Conservation (phyloP, 2,329 filamentous ascomycete genomes). For the Cladosporium sp. region DNA sequence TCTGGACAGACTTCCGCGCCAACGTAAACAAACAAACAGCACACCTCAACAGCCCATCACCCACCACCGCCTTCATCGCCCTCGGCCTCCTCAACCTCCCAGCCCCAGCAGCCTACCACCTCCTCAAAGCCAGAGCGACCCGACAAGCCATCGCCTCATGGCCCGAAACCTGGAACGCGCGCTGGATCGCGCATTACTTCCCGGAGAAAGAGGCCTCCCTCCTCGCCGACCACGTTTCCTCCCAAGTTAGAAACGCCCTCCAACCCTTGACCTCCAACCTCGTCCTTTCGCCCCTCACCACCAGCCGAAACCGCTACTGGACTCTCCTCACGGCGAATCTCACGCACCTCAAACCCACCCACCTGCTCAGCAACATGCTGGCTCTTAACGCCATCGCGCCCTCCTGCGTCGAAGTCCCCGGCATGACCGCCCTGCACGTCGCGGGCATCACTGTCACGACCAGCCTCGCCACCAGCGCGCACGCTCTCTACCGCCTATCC, state of each 20-base stretch:
- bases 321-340: conserved; percentile 15
- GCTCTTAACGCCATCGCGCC: background rate
- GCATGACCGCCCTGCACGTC: conserved; percentile 13
- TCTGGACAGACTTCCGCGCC: background rate
- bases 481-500: background rate
- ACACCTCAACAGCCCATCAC: background rate
- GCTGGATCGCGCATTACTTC: conserved; percentile 11
- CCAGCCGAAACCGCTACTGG: conserved; percentile 4
- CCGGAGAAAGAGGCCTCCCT: conserved; percentile 5
- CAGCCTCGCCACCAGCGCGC: conserved; percentile 3
- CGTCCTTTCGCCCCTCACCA: conserved; percentile 28
- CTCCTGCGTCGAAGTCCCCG: conserved; percentile 10
- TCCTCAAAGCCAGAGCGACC: conserved; percentile 2
- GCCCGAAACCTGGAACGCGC: conserved; percentile 7
- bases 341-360: conserved; percentile 11
- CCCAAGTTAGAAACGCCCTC: background rate
- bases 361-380: conserved; percentile 12
- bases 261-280: background rate
- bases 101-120: background rate
- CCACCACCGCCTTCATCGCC: conserved; percentile 7
- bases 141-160: conserved; percentile 2
- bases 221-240: conserved; percentile 7
- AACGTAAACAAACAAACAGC: background rate
- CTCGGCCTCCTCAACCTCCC: conserved; percentile 13
- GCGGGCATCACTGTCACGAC: conserved; percentile 11